Base-by-base conservation (phyloP, 805 yeast species). In the Yarrowia keelungensis region DNA sequence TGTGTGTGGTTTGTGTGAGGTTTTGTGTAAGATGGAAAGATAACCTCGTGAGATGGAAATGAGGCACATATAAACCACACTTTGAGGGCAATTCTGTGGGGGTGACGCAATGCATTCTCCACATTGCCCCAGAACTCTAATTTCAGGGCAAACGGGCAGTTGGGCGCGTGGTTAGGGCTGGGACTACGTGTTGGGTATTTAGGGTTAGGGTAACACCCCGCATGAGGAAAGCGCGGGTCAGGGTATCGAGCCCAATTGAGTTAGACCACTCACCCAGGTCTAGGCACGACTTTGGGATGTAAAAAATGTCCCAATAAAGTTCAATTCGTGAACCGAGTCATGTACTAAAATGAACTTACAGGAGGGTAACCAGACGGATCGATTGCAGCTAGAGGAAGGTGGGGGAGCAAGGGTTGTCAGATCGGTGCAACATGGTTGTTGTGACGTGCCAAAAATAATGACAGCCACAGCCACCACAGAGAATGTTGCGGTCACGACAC, bases 361-460 rank as follows among this genome's bases (percentile, higher is more conserved):
- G 42, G 12, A 11, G 65, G 65, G 26, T 32, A 59, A 35, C 16
- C 2, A 9, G 32, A 26, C 38, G 62, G 62, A 56, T 26, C 47
- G 62, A 42, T 56, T 56, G 62, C 62, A 56, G 62, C 38, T 41
- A 56, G 62, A 56, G 62, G 62, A 56, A 56, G 62, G 62, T 56
- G 62, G 47, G 47, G 47, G 45, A 53, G 59, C 59, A 53, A 53
- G 59, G 47, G 47, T 42, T 8, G 16, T 11, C 8, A 14, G 45
- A 12, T 12, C 35, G 45, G 32, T 50, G 56, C 41, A 32, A 50
- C 42, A 36, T 35, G 14, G 59, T 8, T 53, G 35, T 7, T 8
- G 43, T 38, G 36, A 38, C 42, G 56, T 51, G 35, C 19, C 35
- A 16, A 26, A 26, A 26, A 26, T 26, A 26, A 26, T 26, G 32